A percentile compares a stretch with the other conserved stretches of the same genome.
Evolutionary conservation across 1,284 basidiomycete genomes (phyloP).

Genomic region (Austroboletus niveus): DNA sequence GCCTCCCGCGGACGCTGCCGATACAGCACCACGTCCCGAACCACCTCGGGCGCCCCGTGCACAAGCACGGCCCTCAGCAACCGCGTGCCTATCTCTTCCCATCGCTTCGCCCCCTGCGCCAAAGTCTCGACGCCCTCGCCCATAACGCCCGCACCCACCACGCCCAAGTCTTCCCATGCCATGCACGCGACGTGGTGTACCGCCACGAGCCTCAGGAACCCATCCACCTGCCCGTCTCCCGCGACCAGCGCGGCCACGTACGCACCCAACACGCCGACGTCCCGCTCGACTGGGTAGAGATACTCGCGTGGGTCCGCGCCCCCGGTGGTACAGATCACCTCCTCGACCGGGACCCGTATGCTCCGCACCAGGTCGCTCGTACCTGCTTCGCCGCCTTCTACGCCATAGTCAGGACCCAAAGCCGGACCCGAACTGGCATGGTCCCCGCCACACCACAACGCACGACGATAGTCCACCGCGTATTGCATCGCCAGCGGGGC

Average conservation of each 20-base stretch:
- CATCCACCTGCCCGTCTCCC: conserved; percentile 33
- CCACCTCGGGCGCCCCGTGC: conserved; percentile 46
- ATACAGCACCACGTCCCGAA: conserved; percentile 57
- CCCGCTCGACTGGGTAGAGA: conserved; percentile 70
- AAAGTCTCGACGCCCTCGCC: neutral
- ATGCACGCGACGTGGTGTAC: conserved; percentile 77
- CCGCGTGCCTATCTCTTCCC: conserved; percentile 34
- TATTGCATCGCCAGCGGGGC: conserved; percentile 74
- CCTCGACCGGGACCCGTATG: conserved; percentile 48
- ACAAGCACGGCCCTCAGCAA: conserved; percentile 52
- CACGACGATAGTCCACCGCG: conserved; percentile 79
- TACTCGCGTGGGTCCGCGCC: conserved; percentile 51
- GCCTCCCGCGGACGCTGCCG: conserved; percentile 31
- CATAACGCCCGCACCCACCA: conserved; percentile 24
- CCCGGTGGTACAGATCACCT: conserved; percentile 18
- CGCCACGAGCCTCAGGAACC: conserved; percentile 71
- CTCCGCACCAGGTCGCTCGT: conserved; percentile 49
- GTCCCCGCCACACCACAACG: conserved; percentile 71
- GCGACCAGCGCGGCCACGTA: conserved; percentile 53
- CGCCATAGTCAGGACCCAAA: neutral
- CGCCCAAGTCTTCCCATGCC: conserved; percentile 66
- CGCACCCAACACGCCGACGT: conserved; percentile 63
- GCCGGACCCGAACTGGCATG: conserved; percentile 43
- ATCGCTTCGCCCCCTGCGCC: neutral
- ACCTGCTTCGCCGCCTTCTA: neutral